These are phyloP conservation scores for Tulasnella sp. DNA, from an alignment of 768 basidiomycete genomes.

Conservation along the genomic window DNA sequence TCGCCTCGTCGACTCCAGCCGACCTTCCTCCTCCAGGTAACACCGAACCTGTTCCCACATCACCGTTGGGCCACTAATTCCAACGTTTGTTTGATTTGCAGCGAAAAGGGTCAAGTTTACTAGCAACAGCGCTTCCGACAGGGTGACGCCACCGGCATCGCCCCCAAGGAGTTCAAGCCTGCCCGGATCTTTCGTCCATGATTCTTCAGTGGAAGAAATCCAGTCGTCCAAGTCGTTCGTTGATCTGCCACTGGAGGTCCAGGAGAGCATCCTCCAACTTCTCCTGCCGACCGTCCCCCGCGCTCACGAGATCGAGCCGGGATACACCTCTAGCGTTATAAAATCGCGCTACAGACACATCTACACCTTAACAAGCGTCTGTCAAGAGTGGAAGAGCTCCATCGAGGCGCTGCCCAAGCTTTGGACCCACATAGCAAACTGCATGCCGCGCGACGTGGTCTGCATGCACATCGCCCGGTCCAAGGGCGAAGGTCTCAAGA, in stretches of 20 bases:
- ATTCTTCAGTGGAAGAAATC: not conserved
- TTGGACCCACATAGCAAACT: not conserved
- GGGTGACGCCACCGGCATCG: not conserved
- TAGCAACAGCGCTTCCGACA: not conserved
- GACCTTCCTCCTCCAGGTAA: too few species aligned
- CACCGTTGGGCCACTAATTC: too few species aligned
- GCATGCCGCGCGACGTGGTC: not conserved
- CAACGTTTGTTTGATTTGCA: too few species aligned
- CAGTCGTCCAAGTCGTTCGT: not conserved
- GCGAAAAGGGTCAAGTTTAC: too few species aligned
- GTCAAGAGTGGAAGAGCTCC: not conserved
- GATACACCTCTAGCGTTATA: too few species aligned
- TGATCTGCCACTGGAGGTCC: not conserved
- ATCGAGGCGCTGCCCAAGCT: not conserved
- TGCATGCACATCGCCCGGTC: not conserved
- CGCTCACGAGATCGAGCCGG: not conserved
- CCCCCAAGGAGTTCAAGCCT: not conserved
- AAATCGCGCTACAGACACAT: not conserved
- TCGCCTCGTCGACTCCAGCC: too few species aligned
- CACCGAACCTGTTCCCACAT: too few species aligned
- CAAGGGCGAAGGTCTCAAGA: not conserved
- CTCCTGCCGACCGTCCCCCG: not conserved
- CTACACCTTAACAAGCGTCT: not conserved
- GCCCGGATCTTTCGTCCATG: too few species aligned
- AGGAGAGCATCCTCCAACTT: not conserved